phyloP scores from a whole-genome alignment of 345 rosid genomes.

The Boechera retrofracta region DNA sequence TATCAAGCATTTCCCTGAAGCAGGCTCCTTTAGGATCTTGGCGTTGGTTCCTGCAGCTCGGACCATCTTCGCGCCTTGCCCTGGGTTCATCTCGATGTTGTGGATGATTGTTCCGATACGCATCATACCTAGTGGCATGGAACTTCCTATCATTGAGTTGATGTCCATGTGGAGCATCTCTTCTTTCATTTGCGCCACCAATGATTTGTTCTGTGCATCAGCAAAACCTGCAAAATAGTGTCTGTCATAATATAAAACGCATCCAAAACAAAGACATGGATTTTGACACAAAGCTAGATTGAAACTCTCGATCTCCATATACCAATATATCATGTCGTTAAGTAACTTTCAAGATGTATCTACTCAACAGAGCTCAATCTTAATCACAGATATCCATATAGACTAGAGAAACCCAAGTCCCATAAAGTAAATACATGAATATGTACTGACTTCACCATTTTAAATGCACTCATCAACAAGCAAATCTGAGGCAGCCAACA shows the following conservation, averaged over 20 bases:
- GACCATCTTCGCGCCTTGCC: constrained; percentile 86
- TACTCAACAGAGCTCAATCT: background rate
- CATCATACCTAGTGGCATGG: constrained; percentile 85
- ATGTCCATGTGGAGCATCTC: constrained; percentile 74
- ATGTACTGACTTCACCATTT: constrained; percentile 1
- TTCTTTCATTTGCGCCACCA: constrained; percentile 61
- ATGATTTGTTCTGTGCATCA: constrained; percentile 48
- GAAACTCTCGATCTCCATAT: constrained; percentile 4
- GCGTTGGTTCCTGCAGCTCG: constrained; percentile 87
- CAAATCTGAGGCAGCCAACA: constrained; percentile 11
- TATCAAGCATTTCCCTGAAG: constrained; percentile 55
- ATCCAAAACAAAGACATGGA: background rate
- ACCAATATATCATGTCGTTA: background rate
- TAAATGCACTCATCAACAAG: background rate
- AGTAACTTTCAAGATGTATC: background rate
- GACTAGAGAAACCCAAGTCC: constrained; percentile 3
- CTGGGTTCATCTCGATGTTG: constrained; percentile 87
- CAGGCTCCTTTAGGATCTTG: constrained; percentile 82
- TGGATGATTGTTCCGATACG: constrained; percentile 90
- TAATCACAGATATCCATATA: background rate
- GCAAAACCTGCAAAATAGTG: constrained; percentile 36
- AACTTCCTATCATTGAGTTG: constrained; percentile 82
- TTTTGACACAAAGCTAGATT: constrained; percentile 20
- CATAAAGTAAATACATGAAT: background rate
- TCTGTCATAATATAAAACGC: background rate